Evolutionary conservation across 192 early-diverging fungal genomes (phyloP).

Genomic region (Cetraspora pellucida): DNA sequence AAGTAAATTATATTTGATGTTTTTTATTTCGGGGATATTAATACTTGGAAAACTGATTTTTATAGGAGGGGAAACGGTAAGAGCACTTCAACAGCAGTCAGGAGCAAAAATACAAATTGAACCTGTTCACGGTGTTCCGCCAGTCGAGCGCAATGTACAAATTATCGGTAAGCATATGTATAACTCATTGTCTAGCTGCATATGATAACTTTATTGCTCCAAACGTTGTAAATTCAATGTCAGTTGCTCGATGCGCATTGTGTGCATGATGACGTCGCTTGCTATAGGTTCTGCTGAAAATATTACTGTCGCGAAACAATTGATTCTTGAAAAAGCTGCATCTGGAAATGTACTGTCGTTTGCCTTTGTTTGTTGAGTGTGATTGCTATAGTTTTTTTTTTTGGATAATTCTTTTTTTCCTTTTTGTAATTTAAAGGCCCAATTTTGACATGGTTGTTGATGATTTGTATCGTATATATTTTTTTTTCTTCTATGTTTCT

Average conservation of each 20-base stretch:
- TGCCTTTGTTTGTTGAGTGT: conserved; percentile 34
- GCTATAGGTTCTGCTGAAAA: conserved; percentile 34
- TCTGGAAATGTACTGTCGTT: conserved; percentile 37
- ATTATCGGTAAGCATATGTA: conserved; percentile 30
- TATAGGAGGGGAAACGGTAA: conserved; percentile 62
- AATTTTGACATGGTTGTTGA: conserved; percentile 11
- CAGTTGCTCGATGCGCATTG: conserved; percentile 35
- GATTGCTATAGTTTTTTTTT: conserved; percentile 31
- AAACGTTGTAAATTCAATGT: conserved; percentile 31
- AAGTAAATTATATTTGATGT: conserved; percentile 13
- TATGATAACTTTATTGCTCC: conserved; percentile 12
- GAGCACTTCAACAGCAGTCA: conserved; percentile 60
- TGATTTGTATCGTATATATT: conserved; percentile 9
- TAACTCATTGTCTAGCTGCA: conserved; percentile 28
- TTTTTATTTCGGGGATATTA: not conserved
- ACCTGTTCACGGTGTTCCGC: conserved; percentile 43
- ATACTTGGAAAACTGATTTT: conserved; percentile 42
- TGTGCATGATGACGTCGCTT: conserved; percentile 27
- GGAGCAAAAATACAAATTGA: conserved; percentile 66
- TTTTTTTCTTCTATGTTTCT: conserved; percentile 8
- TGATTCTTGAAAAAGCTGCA: conserved; percentile 39
- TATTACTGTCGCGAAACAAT: conserved; percentile 35
- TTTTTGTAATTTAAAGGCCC: conserved; percentile 17
- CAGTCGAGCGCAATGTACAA: conserved; percentile 46
- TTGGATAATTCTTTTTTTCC: not conserved